phyloP scores from a whole-genome alignment of 2,329 filamentous ascomycete species.

The Epichloe coenophiala region DNA sequence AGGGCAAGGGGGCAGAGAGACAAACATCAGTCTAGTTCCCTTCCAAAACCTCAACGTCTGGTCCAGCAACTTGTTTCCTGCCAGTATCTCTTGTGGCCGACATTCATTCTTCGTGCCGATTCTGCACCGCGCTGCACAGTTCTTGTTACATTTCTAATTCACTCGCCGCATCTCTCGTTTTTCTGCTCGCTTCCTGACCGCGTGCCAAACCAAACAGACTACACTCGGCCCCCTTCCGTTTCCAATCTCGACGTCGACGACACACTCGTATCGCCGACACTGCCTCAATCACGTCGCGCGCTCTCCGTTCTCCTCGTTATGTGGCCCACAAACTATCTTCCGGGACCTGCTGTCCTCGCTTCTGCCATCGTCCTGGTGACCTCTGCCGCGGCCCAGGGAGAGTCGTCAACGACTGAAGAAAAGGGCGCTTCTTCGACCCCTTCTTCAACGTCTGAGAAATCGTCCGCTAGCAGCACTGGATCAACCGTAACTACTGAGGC shows the following conservation, averaged over 20 bases:
- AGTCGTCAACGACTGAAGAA: conserved; percentile 1
- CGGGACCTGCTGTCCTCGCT: conserved; percentile 14
- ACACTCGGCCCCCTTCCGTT: not conserved
- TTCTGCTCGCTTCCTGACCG: not conserved
- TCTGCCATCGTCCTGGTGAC: conserved; percentile 15
- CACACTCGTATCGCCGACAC: not conserved
- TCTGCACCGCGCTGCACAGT: not conserved
- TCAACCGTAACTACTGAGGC: conserved; percentile 2
- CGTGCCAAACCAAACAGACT: not conserved
- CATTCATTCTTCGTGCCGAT: not conserved
- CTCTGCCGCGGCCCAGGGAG: conserved; percentile 19
- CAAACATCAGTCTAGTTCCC: too few relatives aligned
- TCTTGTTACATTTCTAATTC: not conserved
- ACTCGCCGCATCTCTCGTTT: not conserved
- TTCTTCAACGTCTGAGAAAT: conserved; percentile 1
- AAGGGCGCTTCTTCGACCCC: conserved; percentile 6
- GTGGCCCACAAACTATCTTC: conserved; percentile 15
- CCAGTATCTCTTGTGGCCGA: not conserved
- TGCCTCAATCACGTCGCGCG: not conserved
- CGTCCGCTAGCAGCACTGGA: conserved; percentile 11
- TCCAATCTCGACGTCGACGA: not conserved
- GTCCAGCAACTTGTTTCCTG: not conserved
- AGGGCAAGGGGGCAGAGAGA: too few relatives aligned
- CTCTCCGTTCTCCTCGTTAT: conserved; percentile 8
- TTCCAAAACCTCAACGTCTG: not conserved